A percentile compares a stretch with the other conserved stretches of the same genome.
Evolutionary conservation across 2,329 filamentous ascomycete genomes (phyloP).

Genomic region (Stagonosporopsis chrysanthemi): DNA sequence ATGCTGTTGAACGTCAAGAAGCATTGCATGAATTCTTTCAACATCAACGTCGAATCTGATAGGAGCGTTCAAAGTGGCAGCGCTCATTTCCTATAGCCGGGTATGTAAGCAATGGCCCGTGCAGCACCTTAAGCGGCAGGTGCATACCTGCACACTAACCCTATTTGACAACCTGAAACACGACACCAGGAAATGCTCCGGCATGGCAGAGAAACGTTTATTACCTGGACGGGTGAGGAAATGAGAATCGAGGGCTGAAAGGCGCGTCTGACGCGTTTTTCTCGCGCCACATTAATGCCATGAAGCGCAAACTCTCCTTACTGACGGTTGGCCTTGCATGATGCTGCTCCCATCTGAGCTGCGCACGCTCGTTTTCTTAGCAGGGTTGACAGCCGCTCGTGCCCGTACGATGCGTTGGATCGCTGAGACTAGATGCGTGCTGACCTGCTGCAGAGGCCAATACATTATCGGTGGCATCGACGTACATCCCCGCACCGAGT

Average conservation of each 20-base stretch:
- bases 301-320: neutral
- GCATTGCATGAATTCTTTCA: neutral
- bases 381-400: neutral
- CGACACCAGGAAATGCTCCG: constrained; percentile 1
- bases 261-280: constrained; percentile 2
- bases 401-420: constrained; percentile 1
- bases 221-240: neutral
- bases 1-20: neutral
- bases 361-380: constrained; percentile 9
- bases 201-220: constrained; percentile 2
- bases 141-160: constrained; percentile 4
- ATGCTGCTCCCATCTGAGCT: constrained; percentile 14
- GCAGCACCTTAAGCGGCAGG: constrained; percentile 10
- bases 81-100: neutral
- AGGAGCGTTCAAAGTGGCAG: neutral
- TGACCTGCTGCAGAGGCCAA: neutral
- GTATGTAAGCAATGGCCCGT: neutral
- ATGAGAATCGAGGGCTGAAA: neutral
- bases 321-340: neutral
- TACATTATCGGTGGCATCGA: neutral
- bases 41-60: neutral
- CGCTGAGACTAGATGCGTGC: neutral
- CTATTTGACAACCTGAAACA: neutral
- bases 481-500: neutral
- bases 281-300: neutral